Base-by-base conservation (phyloP, 768 basidiomycete genomes). In the Amanita muscaria region DNA sequence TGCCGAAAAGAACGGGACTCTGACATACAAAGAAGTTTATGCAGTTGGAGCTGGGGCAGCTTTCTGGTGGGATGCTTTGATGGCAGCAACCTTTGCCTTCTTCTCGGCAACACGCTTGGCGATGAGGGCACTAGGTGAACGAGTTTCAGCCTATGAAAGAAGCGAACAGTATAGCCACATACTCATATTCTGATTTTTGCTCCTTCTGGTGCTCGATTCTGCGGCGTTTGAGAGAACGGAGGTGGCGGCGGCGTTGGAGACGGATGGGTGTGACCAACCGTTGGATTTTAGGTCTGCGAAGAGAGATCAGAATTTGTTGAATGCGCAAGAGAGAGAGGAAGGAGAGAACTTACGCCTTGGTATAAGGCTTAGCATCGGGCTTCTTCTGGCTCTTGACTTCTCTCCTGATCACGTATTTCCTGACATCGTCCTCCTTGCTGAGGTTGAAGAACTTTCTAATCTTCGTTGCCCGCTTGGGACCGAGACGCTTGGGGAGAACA, bases 391-490 rank as follows among this genome's bases (percentile, higher is more conserved):
- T 83, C 67, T 68, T 81, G 35, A 98, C 90, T 71, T 96, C 92
- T 55, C 93, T 73, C 57, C 91, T 73, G 56, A 97, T 82, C 53
- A 96, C 93, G 65, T 94, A 97, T 70, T 96, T 93, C 70, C 89
- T 80, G 48, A 99, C 94, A 71, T 98, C 94, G 60, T 99, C 94
- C 59, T 93, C 85, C 79, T 98, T 97, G 70, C 77, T 74, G 62
- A 97, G 72, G 76, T 94, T 94, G 79, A 99, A 98, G 79, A 98
- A 96, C 61, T 68, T 77, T 65, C 92, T 78, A 69, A 99, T 97
- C 80, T 93, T 94, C 50, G 90, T 91, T 49, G 92, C 92, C 56
- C 92, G 72, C 84, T 98, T 97, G 60, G 94, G 94, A 47, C 94
- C 94, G 52, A 96, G 80, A 47, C 92, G 73, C 74, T 97, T 97